Conservation (phyloP, 768 basidiomycete genomes). For the Hypholoma fasciculare region DNA sequence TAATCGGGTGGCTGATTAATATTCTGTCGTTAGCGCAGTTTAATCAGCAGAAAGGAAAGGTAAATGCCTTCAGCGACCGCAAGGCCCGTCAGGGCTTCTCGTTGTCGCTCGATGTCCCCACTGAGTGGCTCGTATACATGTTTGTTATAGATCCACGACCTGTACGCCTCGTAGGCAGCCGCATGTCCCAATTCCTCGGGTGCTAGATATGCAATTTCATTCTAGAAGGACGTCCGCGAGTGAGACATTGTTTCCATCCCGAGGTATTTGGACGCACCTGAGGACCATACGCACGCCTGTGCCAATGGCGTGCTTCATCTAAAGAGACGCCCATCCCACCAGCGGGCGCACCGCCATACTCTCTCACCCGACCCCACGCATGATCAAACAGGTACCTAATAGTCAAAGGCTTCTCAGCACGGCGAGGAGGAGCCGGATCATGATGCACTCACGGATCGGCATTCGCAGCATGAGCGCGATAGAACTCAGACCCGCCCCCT, state of each 20-base stretch:
- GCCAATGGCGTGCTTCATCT: conserved; percentile 65
- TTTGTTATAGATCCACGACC: conserved; percentile 62
- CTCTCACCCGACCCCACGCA: conserved; percentile 48
- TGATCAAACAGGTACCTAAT: conserved; percentile 58
- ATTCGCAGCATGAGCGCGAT: conserved; percentile 58
- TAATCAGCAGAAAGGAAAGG: neutral
- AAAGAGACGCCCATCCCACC: conserved; percentile 48
- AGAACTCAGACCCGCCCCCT: conserved; percentile 68
- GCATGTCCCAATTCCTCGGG: conserved; percentile 72
- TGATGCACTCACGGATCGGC: conserved; percentile 53
- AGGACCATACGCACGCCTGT: conserved; percentile 65
- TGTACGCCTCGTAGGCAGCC: conserved; percentile 76
- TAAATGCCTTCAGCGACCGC: conserved; percentile 69
- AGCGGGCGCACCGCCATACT: conserved; percentile 32
- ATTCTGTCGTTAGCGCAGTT: conserved; percentile 4
- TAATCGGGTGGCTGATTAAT: conserved; percentile 52
- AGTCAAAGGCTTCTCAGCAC: conserved; percentile 23
- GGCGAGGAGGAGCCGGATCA: conserved; percentile 12
- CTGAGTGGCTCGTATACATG: conserved; percentile 55
- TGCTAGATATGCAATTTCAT: conserved; percentile 48
- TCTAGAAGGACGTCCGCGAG: conserved; percentile 29
- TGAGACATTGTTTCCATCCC: neutral
- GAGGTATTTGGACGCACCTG: conserved; percentile 38
- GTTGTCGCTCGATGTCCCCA: conserved; percentile 58
- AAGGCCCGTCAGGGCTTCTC: conserved; percentile 66